phyloP scores from a whole-genome alignment of 2,329 filamentous ascomycete species.

The Fusarium nelsonii region DNA sequence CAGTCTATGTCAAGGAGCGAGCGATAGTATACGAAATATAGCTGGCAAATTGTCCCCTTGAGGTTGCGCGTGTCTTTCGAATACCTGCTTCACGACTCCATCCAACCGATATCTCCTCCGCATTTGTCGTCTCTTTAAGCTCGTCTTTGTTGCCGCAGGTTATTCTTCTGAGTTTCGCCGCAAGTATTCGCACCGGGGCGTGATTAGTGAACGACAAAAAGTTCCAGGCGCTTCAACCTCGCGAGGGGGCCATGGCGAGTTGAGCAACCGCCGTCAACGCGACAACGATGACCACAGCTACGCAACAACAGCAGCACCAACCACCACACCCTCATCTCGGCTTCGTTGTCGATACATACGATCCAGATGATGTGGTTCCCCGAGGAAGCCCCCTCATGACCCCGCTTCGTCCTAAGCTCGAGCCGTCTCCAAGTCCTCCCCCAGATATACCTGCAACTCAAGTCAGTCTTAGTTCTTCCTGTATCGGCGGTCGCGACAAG shows the following conservation, averaged over 20 bases:
- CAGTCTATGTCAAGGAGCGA: constrained; percentile 12
- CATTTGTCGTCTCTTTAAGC: constrained; percentile 4
- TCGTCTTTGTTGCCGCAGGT: constrained; percentile 5
- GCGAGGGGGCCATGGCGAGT: constrained; percentile 52
- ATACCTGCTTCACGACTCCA: constrained; percentile 6
- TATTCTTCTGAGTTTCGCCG: constrained; percentile 2
- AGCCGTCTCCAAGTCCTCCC: constrained; percentile 51
- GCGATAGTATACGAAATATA: constrained; percentile 19
- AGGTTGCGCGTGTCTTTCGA: constrained; percentile 9
- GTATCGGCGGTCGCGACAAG: constrained; percentile 58
- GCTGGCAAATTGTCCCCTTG: constrained; percentile 9
- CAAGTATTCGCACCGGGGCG: constrained; percentile 20
- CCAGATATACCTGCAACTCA: constrained; percentile 54
- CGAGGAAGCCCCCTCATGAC: constrained; percentile 58
- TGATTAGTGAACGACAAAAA: constrained; percentile 31
- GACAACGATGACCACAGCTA: constrained; percentile 53
- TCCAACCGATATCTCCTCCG: constrained; percentile 11
- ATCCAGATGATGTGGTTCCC: constrained; percentile 59
- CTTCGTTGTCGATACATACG: constrained; percentile 55
- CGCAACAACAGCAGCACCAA: constrained; percentile 51
- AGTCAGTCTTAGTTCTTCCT: constrained; percentile 52
- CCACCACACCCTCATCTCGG: constrained; percentile 45
- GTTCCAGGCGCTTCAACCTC: constrained; percentile 30
- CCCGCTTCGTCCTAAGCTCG: constrained; percentile 51
- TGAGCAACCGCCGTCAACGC: constrained; percentile 49